A percentile compares a stretch with the other conserved stretches of the same genome.
Conservation (phyloP, 345 rosid species). For the Bretschneidera sinensis region DNA sequence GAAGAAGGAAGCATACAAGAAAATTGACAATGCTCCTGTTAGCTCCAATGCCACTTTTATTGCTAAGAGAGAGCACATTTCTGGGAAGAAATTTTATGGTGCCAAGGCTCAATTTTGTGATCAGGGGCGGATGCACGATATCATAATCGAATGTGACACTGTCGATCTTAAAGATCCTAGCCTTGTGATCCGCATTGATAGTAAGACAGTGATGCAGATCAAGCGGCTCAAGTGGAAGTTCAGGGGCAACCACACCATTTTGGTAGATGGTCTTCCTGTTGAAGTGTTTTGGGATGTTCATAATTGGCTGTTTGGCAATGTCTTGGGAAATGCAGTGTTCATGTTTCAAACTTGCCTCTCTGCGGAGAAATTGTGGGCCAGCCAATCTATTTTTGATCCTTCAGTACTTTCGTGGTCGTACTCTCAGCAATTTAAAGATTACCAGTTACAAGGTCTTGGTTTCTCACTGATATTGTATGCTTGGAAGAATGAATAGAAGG, state of each 20-base stretch:
- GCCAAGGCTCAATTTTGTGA: slow-evolving; percentile 69
- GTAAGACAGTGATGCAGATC: slow-evolving; percentile 69
- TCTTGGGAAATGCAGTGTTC: slow-evolving; percentile 72
- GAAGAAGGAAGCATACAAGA: slow-evolving; percentile 74
- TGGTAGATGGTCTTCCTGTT: slow-evolving; percentile 76
- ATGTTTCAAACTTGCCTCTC: slow-evolving; percentile 76
- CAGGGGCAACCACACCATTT: slow-evolving; percentile 78
- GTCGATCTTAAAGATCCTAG: slow-evolving; percentile 54
- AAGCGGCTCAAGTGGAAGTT: slow-evolving; percentile 91
- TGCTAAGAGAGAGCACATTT: slow-evolving; percentile 71
- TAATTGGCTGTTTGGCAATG: slow-evolving; percentile 85
- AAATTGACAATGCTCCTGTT: slow-evolving; percentile 38
- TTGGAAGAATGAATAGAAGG: slow-evolving; percentile 64
- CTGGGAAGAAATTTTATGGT: slow-evolving; percentile 72
- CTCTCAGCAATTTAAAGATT: slow-evolving; percentile 45
- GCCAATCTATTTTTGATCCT: slow-evolving; percentile 42
- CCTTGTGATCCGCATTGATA: slow-evolving; percentile 72
- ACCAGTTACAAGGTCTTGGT: slow-evolving; percentile 59
- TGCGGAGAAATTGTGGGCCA: slow-evolving; percentile 32
- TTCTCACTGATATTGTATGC: slow-evolving; percentile 63
- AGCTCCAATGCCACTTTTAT: slow-evolving; percentile 43
- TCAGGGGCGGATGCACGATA: slow-evolving; percentile 63
- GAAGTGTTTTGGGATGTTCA: slow-evolving; percentile 96
- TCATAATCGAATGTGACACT: slow-evolving; percentile 76
- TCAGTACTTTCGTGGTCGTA: slow-evolving; percentile 36